Evolutionary conservation across 495 filamentous ascomycete genomes (phyloP), one percentile per base, ranked within the genome.

Genomic region (Chaetomium tenue): DNA sequence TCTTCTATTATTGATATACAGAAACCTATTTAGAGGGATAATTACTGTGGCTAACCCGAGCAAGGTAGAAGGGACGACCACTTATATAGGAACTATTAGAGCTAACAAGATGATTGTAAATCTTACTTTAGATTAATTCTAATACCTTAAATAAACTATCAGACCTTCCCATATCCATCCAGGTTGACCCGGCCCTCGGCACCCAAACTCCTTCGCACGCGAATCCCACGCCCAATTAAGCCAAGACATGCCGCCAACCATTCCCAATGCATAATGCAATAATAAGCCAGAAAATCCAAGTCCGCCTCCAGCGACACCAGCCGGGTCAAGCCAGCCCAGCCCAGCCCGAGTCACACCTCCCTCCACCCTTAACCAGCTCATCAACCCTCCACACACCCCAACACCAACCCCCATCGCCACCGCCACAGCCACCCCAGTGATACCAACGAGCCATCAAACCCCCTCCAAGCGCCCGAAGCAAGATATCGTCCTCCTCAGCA

Each of bases 191-290:
- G 20, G 7, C 55, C 33, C 44, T 47, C 5, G 15, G 39, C 39
- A 58, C 56, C 20, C 44, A 20, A 30, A 60, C 44, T 48, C 26
- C 22, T n/a, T n/a, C 50, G 39, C 25, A 54, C 51, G 15, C 59
- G 37, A 25, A 25, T 26, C 25, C 9, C 59, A 20, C 16, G 15
- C 11, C 46, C 46, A 16, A 30, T 11, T n/a, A 50, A 53, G 13
- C 51, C 51, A 53, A 53, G 11, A 18, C 26, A 30, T 28, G 25
- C 23, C 51, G 15, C 51, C 51, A 26, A 30, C 25, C 51, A 53
- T 30, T 7, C 11, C 51, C 25, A 12, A 30, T 33, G 25, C 26
- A 28, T 33, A 30, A 53, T 53, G 25, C 26, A 53, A 18, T 12
- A 50, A 50, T 9, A 13, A 8, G 22, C 20, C 44, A 18, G 7